Evolutionary conservation across 139 green algal genomes (phyloP), one percentile per base, ranked within the genome.

Genomic region (Chlorella sp.): DNA sequence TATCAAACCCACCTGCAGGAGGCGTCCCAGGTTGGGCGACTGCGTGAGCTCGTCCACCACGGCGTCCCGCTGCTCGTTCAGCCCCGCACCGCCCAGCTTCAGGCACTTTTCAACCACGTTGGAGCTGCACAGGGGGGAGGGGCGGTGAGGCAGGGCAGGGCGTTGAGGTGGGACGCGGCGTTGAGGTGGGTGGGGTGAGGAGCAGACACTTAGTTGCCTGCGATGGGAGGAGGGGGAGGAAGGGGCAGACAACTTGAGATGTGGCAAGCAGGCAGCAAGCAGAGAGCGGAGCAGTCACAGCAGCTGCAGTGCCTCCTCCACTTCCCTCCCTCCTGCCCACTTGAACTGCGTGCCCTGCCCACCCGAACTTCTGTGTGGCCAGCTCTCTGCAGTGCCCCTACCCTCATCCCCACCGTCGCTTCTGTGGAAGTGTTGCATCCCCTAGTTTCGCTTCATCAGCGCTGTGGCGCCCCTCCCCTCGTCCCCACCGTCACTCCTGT

Each of bases 81-180:
- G 91, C 60, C 85, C 85, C 34, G 88, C 83, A n/a, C 90, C 92
- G 32, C 94, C 92, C 75, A 99, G 95, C 96, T 99, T 99, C 26
- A 99, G 94, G 94, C 97, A 99, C 94, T 98, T 98, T 93, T 99
- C 98, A 32, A 99, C 98, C 42, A 99, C 98, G 91, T 99, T 99
- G 88, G 94, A 98, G 77, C 90, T 96, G 87, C 80, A 39, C 37
- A 26, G 64, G 15, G 60, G 76, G 36, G 57, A 9, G 36, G 76
- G 86, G 21, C 11, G 24, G 73, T 19, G 61, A 53, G 18, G 16
- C 39, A 28, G 21, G 71, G 14, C 71, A 36, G 30, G 4, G 71
- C 2, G 71, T 5, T 57, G 71, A 39, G 28, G 16, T 37, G 28
- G 71, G n/a, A n/a, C n/a, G n/a, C n/a, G 4, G 71, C 2, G 71